Percentiles rank a stretch among this genome's conserved stretches.
These are phyloP conservation scores for Didymella sp. DNA, from an alignment of 2,329 filamentous ascomycete genomes.

Conservation along the genomic window DNA sequence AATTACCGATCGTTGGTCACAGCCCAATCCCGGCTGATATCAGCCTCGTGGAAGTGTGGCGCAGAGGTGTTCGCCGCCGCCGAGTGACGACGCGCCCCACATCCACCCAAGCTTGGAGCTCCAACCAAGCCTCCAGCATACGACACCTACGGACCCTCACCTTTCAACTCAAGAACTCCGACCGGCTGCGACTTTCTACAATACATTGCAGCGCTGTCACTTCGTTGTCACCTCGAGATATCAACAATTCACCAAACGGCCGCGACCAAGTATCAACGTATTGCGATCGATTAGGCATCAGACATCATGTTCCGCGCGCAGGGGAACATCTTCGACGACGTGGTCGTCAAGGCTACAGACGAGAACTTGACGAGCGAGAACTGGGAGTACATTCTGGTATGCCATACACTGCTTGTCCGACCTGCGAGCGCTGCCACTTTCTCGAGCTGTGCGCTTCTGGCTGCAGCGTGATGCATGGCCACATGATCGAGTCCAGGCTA, in stretches of 20 bases:
- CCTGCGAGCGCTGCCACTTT: background rate
- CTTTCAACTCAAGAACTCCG: constrained; percentile 7
- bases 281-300: constrained; percentile 17
- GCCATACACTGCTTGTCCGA: background rate
- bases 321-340: constrained; percentile 74
- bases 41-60: constrained; percentile 21
- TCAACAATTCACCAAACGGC: background rate
- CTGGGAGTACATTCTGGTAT: constrained; percentile 73
- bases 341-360: constrained; percentile 85
- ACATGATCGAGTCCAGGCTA: constrained; percentile 1
- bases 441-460: background rate
- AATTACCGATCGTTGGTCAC: no score
- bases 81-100: constrained; percentile 9
- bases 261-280: background rate
- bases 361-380: constrained; percentile 92
- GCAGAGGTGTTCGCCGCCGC: constrained; percentile 21
- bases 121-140: constrained; percentile 27
- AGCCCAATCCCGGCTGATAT: background rate
- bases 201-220: background rate
- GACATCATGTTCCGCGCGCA: constrained; percentile 58
- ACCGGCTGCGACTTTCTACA: background rate
- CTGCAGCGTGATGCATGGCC: background rate
- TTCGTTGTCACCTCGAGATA: background rate
- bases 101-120: constrained; percentile 18
- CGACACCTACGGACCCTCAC: constrained; percentile 22